These are phyloP conservation scores for Stagonosporopsis vannaccii DNA, from an alignment of 2,329 filamentous ascomycete genomes.

Conservation along the genomic window DNA sequence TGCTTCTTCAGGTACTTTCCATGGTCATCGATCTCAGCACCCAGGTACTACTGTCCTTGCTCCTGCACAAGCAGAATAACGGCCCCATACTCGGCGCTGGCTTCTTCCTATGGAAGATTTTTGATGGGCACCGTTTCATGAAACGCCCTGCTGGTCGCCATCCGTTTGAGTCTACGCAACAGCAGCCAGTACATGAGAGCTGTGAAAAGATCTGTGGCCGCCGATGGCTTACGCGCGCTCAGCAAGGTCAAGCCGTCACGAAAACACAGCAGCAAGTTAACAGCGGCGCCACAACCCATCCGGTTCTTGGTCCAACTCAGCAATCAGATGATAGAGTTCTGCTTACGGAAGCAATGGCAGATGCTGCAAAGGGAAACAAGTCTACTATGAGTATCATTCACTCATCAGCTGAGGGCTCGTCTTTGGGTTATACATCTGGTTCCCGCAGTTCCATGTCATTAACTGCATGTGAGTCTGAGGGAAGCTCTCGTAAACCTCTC, in stretches of 20 bases:
- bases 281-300: no score
- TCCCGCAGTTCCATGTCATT: background rate
- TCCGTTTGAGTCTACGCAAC: background rate
- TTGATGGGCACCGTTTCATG: background rate
- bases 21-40: background rate
- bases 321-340: background rate
- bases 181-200: background rate
- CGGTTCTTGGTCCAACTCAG: background rate
- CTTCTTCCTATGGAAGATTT: background rate
- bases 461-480: background rate
- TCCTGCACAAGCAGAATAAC: background rate
- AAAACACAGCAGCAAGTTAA: background rate
- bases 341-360: background rate
- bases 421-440: background rate
- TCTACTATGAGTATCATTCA: background rate
- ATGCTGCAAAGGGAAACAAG: background rate
- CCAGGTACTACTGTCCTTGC: background rate
- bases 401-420: background rate
- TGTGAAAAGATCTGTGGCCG: background rate
- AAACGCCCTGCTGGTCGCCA: background rate
- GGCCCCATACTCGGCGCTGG: background rate
- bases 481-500: background rate
- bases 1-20: background rate
- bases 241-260: background rate
- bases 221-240: background rate